Base-by-base conservation (phyloP, 2,329 filamentous ascomycete genomes). In the Aspergillus sp. region DNA sequence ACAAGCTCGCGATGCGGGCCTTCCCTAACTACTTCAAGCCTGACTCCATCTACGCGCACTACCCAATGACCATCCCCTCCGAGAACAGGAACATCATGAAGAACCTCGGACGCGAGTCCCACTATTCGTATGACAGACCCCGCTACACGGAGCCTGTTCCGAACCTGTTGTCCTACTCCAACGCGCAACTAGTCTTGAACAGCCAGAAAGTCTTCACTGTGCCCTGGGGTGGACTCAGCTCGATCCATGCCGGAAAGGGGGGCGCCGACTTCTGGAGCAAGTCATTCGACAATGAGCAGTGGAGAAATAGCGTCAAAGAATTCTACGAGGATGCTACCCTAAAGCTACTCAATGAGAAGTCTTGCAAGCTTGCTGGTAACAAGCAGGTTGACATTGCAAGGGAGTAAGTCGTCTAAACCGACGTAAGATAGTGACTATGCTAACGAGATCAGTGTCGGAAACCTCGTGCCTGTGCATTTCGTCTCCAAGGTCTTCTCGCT, bases 31-130 rank as follows among this genome's bases (percentile, higher is more conserved):
- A 92, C 77, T 94, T 93, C 82, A 86, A 85, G 72, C 77, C 82
- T 19, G 88, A 95, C 78, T 92, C 89, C 0, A 87, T 93, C 57
- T 96, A 94, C 65, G 91, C 90, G 0, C 90, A 93, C 71, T 92
- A 89, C 70, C 90, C 88, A 48, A 84, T 88, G 69, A 87, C 85
- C 2, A 87, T 89, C 2, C 91, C 91, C 0, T 79, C 80, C 0
- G 91, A 93, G 71, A 95, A 91, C 74, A 77, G 83, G 59, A 86
- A 84, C 63, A 92, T 93, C 63, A 82, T 92, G 65, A 86, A 84
- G 47, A 81, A 86, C 50, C 81, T 95, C 5, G 85, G 85, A 58
- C 86, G 89, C 48, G 89, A 83, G 48, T 79, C 89, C 30, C 79
- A 87, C 28, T 96, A 93, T 76, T 86, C 85, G 72, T 95, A 87